Conservation (phyloP, 2,329 filamentous ascomycete species). For the Penicillium sp. region DNA sequence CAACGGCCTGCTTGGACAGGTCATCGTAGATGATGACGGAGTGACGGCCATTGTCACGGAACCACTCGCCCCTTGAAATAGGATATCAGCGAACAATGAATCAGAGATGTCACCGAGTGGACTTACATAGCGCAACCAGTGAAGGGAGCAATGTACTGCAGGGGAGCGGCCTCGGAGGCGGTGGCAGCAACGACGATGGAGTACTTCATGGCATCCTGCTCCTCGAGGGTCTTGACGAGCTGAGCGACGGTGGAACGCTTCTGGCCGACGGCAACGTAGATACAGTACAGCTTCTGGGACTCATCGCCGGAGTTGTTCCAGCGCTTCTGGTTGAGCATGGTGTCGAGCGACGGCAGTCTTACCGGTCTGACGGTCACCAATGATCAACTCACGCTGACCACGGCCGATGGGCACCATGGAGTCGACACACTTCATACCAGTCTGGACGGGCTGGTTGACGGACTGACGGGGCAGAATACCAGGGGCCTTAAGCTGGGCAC, state of each 20-base stretch:
- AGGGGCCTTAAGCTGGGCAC: constrained; percentile 98
- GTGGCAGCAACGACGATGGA: constrained; percentile 88
- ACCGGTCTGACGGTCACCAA: constrained; percentile 99
- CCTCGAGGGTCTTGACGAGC: constrained; percentile 98
- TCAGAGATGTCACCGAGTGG: no score
- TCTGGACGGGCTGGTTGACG: constrained; percentile 98
- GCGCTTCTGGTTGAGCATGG: constrained; percentile 98
- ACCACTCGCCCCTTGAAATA: constrained; percentile 71
- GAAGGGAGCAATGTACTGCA: constrained; percentile 93
- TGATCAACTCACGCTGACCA: constrained; percentile 99
- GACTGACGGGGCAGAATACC: constrained; percentile 95
- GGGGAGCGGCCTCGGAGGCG: constrained; percentile 90
- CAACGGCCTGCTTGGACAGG: constrained; percentile 95
- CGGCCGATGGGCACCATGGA: constrained; percentile 99
- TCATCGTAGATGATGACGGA: constrained; percentile 89
- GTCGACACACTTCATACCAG: constrained; percentile 97
- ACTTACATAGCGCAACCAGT: no score
- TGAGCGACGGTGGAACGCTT: constrained; percentile 99
- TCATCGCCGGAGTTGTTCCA: constrained; percentile 89
- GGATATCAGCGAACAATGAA: no score
- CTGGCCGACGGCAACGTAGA: constrained; percentile 98
- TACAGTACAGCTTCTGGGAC: constrained; percentile 97
- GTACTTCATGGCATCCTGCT: constrained; percentile 99
- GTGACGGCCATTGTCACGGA: constrained; percentile 82
- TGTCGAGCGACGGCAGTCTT: constrained; percentile 99